Conservation (phyloP, 1,139 yeast genomes). For the Nakaseomyces glabratus region DNA sequence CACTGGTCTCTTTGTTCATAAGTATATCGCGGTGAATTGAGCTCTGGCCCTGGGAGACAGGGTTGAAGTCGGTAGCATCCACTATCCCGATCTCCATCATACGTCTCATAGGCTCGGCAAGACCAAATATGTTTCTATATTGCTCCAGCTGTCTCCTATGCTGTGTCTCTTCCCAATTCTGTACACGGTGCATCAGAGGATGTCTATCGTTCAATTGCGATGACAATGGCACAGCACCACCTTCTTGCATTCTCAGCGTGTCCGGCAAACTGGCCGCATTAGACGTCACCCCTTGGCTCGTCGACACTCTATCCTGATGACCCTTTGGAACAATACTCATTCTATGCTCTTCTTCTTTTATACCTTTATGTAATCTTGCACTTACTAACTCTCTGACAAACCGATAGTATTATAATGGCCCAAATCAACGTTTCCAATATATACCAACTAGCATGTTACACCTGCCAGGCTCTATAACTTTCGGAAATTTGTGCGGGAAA, state of each 20-base stretch:
- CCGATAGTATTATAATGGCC: no score
- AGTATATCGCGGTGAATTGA: conserved; percentile 69
- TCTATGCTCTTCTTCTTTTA: no score
- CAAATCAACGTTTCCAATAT: no score
- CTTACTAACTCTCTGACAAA: no score
- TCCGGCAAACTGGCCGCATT: conserved; percentile 29
- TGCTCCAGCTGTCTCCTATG: conserved; percentile 63
- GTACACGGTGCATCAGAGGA: conserved; percentile 70
- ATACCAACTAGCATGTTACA: no score
- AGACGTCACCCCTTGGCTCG: conserved; percentile 13
- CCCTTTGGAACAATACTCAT: conserved; percentile 28
- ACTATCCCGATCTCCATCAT: conserved; percentile 76
- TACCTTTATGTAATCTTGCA: no score
- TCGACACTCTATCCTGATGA: conserved; percentile 22
- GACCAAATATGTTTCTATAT: conserved; percentile 67
- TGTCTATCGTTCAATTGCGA: conserved; percentile 74
- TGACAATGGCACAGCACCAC: conserved; percentile 38
- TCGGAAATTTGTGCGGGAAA: no score
- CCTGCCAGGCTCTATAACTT: no score
- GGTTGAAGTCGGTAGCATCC: conserved; percentile 63
- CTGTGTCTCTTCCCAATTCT: conserved; percentile 75
- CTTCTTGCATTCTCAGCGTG: conserved; percentile 28
- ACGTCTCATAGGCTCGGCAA: conserved; percentile 82
- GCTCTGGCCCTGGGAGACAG: conserved; percentile 40
- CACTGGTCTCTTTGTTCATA: conserved; percentile 58